These are phyloP conservation scores for Metroxylon sagu DNA, from an alignment of 176 grass and related monocot genomes.

Conservation along the genomic window DNA sequence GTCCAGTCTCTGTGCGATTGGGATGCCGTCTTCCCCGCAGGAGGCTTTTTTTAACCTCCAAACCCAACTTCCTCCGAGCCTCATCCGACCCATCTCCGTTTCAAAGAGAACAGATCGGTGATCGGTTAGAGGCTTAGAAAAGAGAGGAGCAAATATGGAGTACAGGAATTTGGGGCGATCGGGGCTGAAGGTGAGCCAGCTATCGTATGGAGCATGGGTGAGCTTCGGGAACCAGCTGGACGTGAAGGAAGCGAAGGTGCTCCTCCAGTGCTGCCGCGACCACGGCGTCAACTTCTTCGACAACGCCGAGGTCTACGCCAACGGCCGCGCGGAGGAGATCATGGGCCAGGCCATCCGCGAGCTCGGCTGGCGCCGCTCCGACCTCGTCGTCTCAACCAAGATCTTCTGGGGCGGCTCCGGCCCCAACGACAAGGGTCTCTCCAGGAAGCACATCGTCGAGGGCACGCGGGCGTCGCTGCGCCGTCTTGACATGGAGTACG, in stretches of 20 bases:
- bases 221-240: conserved; percentile 97
- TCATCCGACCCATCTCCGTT: no score
- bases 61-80: no score
- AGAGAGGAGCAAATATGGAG: conserved; percentile 39
- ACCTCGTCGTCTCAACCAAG: conserved; percentile 97
- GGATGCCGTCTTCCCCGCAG: no score
- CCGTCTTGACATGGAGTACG: conserved; percentile 86
- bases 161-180: conserved; percentile 93
- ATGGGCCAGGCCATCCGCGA: conserved; percentile 98
- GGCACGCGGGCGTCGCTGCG: conserved; percentile 56
- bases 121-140: no score
- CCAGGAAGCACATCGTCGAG: conserved; percentile 88
- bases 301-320: conserved; percentile 97
- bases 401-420: conserved; percentile 95
- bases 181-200: conserved; percentile 85
- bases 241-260: conserved; percentile 84
- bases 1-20: no score
- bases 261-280: conserved; percentile 84
- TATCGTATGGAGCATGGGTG: conserved; percentile 81
- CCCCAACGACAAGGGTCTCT: conserved; percentile 98
- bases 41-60: no score
- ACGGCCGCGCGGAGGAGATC: conserved; percentile 96
- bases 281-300: conserved; percentile 99
- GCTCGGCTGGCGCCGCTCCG: conserved; percentile 85
- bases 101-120: no score